Base-by-base conservation (phyloP, 305 asterid species). In the Salvia sclarea region DNA sequence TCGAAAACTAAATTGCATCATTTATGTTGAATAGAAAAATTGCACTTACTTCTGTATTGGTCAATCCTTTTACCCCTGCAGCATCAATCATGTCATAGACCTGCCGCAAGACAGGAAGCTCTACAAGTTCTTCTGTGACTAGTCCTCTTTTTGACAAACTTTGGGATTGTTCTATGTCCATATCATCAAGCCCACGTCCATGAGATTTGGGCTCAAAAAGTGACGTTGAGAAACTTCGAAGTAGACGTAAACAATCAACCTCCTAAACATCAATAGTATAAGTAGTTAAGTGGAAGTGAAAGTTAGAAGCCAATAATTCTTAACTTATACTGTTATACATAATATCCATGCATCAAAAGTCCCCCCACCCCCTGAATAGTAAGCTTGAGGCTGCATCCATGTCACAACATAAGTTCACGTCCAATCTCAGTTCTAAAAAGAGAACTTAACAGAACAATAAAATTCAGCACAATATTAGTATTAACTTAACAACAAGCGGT, bases 71-170 rank as follows among this genome's bases (percentile, higher is more conserved):
- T 45, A 86, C 70, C 68, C 96, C 97, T 72, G 88, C 87, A 49
- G 85, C 86, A 80, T 94, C 97, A 79, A 89, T 83, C 88, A 89
- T 83, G 81, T 91, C 97, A 78, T 91, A 89, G 57, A 85, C 78
- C 74, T 94, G 99, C 62, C 92, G 92, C 82, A 87, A 81, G 62
- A 94, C 74, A 30, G 96, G 93, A 80, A 89, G 87, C 78, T 94
- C 99, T 61, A 89, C 82, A 74, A 94, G 78, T 80, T 84, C 90
- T 61, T 94, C 97, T 0, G 95, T 86, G 60, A 79, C 71, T 76
- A 78, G 93, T 67, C 91, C 93, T 81, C 89, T 79, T 83, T 82
- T 86, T 78, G 74, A 77, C 67, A 66, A 70, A 75, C 75, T 78
- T 47, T 63, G 54, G 33, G 85, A 53, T 66, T 82, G 88, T 68